Evolutionary conservation across 2,329 filamentous ascomycete species (phyloP).

Genomic region (Aspergillus glaucus): DNA sequence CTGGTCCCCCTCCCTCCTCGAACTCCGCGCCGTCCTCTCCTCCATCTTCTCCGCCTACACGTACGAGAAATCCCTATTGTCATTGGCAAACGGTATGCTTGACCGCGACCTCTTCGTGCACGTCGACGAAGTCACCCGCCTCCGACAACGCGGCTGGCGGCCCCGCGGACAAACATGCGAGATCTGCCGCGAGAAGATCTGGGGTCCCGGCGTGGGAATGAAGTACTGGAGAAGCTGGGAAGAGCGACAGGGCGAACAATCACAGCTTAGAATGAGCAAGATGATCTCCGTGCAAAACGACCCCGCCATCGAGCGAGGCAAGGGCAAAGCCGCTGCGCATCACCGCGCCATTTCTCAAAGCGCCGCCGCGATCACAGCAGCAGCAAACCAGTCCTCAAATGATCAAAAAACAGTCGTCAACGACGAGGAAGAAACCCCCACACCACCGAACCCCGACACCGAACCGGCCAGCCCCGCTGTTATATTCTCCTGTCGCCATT

Average conservation of each 20-base stretch:
- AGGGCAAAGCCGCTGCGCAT: conserved; percentile 33
- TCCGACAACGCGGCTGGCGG: conserved; percentile 82
- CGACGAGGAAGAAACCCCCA: neutral
- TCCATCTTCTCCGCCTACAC: conserved; percentile 94
- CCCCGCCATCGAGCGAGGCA: conserved; percentile 25
- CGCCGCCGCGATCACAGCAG: neutral
- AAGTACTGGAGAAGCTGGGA: conserved; percentile 80
- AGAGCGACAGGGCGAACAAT: conserved; percentile 40
- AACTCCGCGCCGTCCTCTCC: conserved; percentile 74
- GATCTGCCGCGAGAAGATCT: conserved; percentile 71
- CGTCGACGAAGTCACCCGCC: conserved; percentile 65
- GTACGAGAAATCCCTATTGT: conserved; percentile 85
- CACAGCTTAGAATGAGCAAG: conserved; percentile 24
- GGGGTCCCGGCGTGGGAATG: conserved; percentile 78
- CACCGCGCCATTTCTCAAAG: neutral
- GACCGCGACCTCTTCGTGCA: conserved; percentile 84
- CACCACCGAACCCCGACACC: neutral
- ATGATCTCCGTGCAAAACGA: conserved; percentile 23
- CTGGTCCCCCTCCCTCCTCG: conserved; percentile 76
- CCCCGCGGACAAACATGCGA: conserved; percentile 83
- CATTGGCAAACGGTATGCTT: conserved; percentile 76
- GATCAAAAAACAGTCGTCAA: neutral
- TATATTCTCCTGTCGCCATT: conserved; percentile 44
- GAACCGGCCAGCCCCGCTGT: conserved; percentile 27
- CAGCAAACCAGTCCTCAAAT: neutral